Conservation (phyloP, 192 early-diverging fungal species). For the Coemansia sp. region DNA sequence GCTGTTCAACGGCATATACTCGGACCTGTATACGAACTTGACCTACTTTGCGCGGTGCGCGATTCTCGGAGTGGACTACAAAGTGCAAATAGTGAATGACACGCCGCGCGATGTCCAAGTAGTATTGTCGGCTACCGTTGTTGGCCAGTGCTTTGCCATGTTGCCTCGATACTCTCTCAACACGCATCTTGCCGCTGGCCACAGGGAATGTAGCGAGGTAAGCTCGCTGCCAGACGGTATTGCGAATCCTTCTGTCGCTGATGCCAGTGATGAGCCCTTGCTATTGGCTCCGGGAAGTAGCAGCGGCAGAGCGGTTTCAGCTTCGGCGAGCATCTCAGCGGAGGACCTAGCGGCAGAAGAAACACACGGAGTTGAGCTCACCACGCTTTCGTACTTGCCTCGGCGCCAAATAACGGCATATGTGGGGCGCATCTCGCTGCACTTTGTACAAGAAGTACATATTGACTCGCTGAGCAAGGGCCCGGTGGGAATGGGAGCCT, state of each 20-base stretch:
- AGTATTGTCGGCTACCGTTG: slow-evolving; percentile 56
- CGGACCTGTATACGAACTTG: slow-evolving; percentile 66
- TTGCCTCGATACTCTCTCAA: slow-evolving; percentile 23
- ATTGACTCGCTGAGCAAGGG: slow-evolving; percentile 34
- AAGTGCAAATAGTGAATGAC: slow-evolving; percentile 19
- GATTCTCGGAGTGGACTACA: slow-evolving; percentile 61
- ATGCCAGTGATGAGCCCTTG: slow-evolving; percentile 5
- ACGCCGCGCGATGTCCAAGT: slow-evolving; percentile 68
- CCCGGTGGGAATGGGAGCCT: slow-evolving; percentile 71
- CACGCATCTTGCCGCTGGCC: slow-evolving; percentile 10
- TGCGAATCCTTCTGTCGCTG: background rate
- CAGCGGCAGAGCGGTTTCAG: background rate
- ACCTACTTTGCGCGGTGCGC: slow-evolving; percentile 67
- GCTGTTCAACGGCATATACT: slow-evolving; percentile 67
- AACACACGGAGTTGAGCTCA: slow-evolving; percentile 63
- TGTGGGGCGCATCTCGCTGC: slow-evolving; percentile 74
- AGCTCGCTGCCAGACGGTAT: background rate
- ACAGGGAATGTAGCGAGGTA: background rate
- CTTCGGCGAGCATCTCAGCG: background rate
- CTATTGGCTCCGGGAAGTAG: background rate
- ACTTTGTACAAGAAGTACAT: slow-evolving; percentile 78
- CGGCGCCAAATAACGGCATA: slow-evolving; percentile 54
- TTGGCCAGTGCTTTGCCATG: slow-evolving; percentile 24
- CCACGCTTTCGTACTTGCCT: slow-evolving; percentile 70
- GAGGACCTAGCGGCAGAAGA: slow-evolving; percentile 6